Conservation (phyloP, 163 green algal genomes). For the Volvox carteri region DNA sequence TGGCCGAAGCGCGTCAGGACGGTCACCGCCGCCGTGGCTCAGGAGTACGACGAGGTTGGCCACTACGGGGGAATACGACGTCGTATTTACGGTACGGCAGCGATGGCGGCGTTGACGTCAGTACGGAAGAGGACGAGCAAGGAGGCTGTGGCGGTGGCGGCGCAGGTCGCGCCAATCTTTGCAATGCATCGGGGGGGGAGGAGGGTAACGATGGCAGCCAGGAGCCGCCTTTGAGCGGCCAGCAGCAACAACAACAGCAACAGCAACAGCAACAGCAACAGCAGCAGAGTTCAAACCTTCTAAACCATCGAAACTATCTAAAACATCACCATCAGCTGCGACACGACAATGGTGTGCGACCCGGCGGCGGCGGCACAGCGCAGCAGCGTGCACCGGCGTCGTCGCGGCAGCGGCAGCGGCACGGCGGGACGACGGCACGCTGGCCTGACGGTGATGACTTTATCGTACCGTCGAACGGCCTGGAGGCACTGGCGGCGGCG, state of each 20-base stretch:
- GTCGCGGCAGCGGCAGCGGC: background rate
- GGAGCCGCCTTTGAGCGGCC: too few species aligned
- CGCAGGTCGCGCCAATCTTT: background rate
- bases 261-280: background rate
- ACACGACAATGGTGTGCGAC: background rate
- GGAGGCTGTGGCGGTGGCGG: background rate
- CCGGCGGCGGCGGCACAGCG: too few species aligned
- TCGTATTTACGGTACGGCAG: background rate
- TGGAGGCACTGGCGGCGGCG: conserved; percentile 40
- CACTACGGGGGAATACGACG: background rate
- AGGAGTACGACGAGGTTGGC: background rate
- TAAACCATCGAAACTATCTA: background rate
- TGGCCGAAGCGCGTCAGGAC: background rate
- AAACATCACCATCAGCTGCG: background rate
- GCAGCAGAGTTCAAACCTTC: background rate
- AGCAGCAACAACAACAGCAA: background rate
- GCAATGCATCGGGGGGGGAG: background rate
- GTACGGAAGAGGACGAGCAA: background rate
- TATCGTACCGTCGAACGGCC: background rate
- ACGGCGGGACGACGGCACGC: too few species aligned
- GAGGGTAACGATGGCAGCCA: background rate
- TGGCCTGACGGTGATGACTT: background rate
- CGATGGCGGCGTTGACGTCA: background rate
- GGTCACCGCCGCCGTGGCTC: background rate
- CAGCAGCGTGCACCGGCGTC: background rate